phyloP scores from a whole-genome alignment of 2,329 filamentous ascomycete species.

The Bipolaris zeicola region DNA sequence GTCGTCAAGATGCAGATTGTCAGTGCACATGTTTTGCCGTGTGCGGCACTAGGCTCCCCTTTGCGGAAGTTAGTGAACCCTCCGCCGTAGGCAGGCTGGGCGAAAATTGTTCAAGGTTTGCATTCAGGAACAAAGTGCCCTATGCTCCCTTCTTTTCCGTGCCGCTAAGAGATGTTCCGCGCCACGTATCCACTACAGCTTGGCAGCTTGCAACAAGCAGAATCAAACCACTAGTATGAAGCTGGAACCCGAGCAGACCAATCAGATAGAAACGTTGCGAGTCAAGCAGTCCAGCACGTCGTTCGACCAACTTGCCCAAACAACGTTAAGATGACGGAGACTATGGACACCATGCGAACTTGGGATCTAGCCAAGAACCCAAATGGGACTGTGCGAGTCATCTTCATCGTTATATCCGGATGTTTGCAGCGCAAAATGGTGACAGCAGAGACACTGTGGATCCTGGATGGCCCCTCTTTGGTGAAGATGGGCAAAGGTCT shows the following conservation, averaged over 20 bases:
- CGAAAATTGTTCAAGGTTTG: conserved; percentile 10
- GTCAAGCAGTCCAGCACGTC: conserved; percentile 14
- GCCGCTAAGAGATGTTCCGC: conserved; percentile 11
- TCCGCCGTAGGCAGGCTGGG: conserved; percentile 3
- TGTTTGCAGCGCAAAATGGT: conserved; percentile 4
- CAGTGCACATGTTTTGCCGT: conserved; percentile 9
- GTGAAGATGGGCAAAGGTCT: neutral
- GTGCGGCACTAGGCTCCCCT: conserved; percentile 2
- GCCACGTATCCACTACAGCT: conserved; percentile 3
- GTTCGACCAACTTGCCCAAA: conserved; percentile 4
- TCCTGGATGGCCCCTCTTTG: conserved; percentile 9
- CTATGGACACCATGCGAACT: neutral
- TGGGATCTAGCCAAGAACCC: neutral
- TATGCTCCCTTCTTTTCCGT: neutral
- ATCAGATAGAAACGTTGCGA: neutral
- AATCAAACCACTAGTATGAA: neutral
- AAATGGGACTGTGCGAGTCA: conserved; percentile 11
- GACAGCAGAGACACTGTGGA: conserved; percentile 17
- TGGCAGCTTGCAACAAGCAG: conserved; percentile 4
- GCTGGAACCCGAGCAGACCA: neutral
- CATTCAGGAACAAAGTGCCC: conserved; percentile 14
- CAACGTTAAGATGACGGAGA: neutral
- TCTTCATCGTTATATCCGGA: conserved; percentile 12
- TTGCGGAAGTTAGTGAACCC: conserved; percentile 1
- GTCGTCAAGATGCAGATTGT: conserved; percentile 12